A percentile compares a stretch with the other conserved stretches of the same genome.
These are phyloP conservation scores for Trichosporon faecale DNA, from an alignment of 1,284 basidiomycete genomes.

Conservation along the genomic window DNA sequence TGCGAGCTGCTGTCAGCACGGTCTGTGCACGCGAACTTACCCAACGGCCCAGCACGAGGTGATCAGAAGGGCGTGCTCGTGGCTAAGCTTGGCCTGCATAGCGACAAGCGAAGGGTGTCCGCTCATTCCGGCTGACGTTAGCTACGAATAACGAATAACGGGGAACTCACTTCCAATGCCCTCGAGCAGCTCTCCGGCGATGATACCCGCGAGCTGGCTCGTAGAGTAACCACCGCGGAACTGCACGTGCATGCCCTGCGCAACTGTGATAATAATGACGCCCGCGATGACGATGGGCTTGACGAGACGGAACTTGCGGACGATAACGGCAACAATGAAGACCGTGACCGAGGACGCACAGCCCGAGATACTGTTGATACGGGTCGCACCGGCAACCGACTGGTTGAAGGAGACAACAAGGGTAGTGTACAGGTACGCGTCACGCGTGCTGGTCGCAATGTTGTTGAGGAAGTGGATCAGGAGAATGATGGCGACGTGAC, in stretches of 20 bases:
- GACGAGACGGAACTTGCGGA: slow-evolving; percentile 47
- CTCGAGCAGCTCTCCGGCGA: slow-evolving; percentile 52
- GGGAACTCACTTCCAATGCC: slow-evolving; percentile 44
- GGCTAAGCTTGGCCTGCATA: slow-evolving; percentile 25
- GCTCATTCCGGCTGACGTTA: slow-evolving; percentile 37
- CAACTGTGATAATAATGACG: slow-evolving; percentile 32
- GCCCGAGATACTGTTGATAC: slow-evolving; percentile 51
- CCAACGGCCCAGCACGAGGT: slow-evolving; percentile 18
- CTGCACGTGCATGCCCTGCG: slow-evolving; percentile 52
- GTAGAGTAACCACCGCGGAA: slow-evolving; percentile 48
- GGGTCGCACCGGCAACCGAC: slow-evolving; percentile 45
- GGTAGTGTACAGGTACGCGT: slow-evolving; percentile 50
- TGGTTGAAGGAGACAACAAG: slow-evolving; percentile 51
- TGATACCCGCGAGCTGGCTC: slow-evolving; percentile 38
- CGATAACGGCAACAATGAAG: slow-evolving; percentile 44
- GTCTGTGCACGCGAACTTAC: not conserved
- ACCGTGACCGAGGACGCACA: slow-evolving; percentile 51
- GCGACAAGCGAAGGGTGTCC: slow-evolving; percentile 40
- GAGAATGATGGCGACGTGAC: slow-evolving; percentile 49
- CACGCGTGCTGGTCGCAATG: slow-evolving; percentile 48
- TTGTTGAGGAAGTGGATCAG: slow-evolving; percentile 36
- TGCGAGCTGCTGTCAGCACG: slow-evolving; percentile 15
- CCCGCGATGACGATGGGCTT: slow-evolving; percentile 52
- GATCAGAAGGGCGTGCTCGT: slow-evolving; percentile 25
- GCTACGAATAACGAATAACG: not conserved